Base-by-base conservation (phyloP, 1,139 yeast species). In the Debaryomyces subglobosus region DNA sequence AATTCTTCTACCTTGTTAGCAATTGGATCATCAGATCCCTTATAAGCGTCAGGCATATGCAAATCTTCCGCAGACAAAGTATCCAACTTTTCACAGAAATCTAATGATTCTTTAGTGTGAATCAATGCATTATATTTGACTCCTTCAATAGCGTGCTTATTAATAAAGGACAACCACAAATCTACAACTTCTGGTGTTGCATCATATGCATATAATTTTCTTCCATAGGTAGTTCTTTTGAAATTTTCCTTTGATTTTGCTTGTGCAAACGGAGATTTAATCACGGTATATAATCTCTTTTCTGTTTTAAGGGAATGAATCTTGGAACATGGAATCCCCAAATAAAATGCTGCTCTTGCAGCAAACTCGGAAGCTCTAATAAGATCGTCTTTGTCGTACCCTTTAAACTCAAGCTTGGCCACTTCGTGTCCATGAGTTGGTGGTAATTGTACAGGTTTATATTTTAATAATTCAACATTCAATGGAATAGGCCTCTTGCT, bases 191-290 rank as follows among this genome's bases (percentile, higher is more conserved):
- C 97, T 1, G 94, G 86, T 54, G 88, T 85, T 21, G 97, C 83
- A 68, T 94, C 98, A 76, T 81, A 91, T 16, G 91, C 89, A 53
- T 78, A 77, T 55, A 94, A 74, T 54, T 81, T 69, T 53, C 96
- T 82, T 61, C 86, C 83, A 65, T 82, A 89, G 0, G 98, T 94
- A 47, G 82, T 79, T 72, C 98, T 84, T 72, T 89, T 89, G 72
- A 89, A 94, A 74, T 94, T 94, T 71, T 94, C 97, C 71, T 94
- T 94, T 8, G 96, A 81, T 66, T 92, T 92, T 47, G 98, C 96
- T 64, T 89, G 96, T 30, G 89, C 97, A 66, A 94, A 94, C 1
- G 98, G 98, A 4, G 97, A 86, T 65, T 87, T 82, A 59, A 88
- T 90, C 47, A 94, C 97, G 0, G 99, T 94, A 89, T 96, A 94